Conservation (phyloP, 768 basidiomycete species). For the Lactarius evosmus region DNA sequence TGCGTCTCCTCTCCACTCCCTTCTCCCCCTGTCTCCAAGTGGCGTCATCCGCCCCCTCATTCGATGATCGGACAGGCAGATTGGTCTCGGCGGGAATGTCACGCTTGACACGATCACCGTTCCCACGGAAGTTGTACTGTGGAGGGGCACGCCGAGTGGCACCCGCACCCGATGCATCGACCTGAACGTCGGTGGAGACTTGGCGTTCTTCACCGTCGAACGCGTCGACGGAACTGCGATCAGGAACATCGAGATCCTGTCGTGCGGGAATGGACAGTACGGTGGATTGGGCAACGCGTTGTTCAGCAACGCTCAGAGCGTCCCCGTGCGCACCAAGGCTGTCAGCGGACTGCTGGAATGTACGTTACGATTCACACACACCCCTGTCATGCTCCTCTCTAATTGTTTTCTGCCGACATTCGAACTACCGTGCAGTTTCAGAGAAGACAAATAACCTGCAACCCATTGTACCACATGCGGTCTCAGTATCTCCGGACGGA, state of each 20-base stretch:
- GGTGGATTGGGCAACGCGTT: slow-evolving; percentile 68
- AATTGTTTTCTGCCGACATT: background rate
- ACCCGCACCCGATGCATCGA: slow-evolving; percentile 58
- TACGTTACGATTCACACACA: slow-evolving; percentile 39
- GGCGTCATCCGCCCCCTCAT: background rate
- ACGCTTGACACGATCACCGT: slow-evolving; percentile 66
- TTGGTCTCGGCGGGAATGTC: slow-evolving; percentile 68
- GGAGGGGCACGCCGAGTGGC: slow-evolving; percentile 49
- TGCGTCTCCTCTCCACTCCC: slow-evolving; percentile 33
- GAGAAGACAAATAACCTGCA: slow-evolving; percentile 57
- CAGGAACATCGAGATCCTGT: slow-evolving; percentile 54
- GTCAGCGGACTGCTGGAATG: slow-evolving; percentile 87
- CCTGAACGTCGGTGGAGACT: slow-evolving; percentile 69
- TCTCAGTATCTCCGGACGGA: slow-evolving; percentile 70
- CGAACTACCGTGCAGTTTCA: slow-evolving; percentile 48
- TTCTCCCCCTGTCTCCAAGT: background rate
- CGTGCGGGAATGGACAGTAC: slow-evolving; percentile 81
- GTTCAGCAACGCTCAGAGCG: slow-evolving; percentile 68
- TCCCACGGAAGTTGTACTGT: slow-evolving; percentile 82
- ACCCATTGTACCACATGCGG: slow-evolving; percentile 57
- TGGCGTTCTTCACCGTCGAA: slow-evolving; percentile 76
- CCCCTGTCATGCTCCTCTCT: background rate
- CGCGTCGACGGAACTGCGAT: slow-evolving; percentile 39
- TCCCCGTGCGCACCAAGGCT: slow-evolving; percentile 69
- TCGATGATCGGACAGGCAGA: slow-evolving; percentile 51